phyloP scores from a whole-genome alignment of 192 early-diverging fungal species.

The Chytriomyces confervae region DNA sequence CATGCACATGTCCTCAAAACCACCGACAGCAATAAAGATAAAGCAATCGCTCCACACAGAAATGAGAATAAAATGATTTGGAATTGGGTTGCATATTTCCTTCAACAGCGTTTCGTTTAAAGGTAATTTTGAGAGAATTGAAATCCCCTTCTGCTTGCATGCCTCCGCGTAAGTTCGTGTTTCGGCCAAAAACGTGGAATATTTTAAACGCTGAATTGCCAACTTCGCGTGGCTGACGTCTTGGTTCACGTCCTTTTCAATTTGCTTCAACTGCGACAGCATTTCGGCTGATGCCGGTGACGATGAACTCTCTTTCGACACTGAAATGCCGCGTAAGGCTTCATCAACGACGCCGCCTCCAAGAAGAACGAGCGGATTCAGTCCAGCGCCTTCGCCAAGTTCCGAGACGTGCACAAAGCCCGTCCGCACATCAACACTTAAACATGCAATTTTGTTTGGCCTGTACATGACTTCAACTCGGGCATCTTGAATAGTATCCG shows the following conservation, averaged over 20 bases:
- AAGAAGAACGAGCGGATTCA: neutral
- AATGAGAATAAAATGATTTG: neutral
- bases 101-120: conserved; percentile 1
- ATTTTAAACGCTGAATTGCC: conserved; percentile 2
- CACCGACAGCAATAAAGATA: conserved; percentile 12
- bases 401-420: neutral
- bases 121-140: neutral
- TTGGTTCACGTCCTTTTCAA: neutral
- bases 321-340: neutral
- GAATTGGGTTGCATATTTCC: neutral
- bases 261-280: neutral
- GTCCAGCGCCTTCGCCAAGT: conserved; percentile 6
- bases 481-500: neutral
- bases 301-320: neutral
- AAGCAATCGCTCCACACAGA: conserved; percentile 2
- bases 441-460: neutral
- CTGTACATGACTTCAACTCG: neutral
- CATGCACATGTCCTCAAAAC: conserved; percentile 10
- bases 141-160: neutral
- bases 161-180: neutral
- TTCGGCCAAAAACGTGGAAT: conserved; percentile 8
- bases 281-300: neutral
- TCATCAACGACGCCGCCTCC: neutral
- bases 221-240: neutral
- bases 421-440: conserved; percentile 5